A percentile compares a stretch with the other conserved stretches of the same genome.
Evolutionary conservation across 176 grass and related monocot species (phyloP).

Genomic region (Phoenix dactylifera): DNA sequence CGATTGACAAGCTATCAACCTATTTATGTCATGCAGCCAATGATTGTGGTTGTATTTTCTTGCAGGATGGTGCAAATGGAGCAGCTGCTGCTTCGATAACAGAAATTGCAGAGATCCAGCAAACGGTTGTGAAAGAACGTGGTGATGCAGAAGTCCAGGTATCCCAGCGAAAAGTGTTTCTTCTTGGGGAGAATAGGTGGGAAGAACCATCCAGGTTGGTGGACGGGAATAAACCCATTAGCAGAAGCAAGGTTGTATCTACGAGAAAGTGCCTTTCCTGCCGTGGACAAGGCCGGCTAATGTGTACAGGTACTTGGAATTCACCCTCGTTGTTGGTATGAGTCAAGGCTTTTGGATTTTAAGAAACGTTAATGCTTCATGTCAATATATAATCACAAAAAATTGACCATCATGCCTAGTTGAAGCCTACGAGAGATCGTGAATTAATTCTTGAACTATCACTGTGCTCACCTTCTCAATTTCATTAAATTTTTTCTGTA

Average conservation of each 20-base stretch:
- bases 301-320: constrained; percentile 58
- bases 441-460: too few relatives aligned
- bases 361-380: too few relatives aligned
- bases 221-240: constrained; percentile 33
- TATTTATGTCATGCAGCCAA: too few relatives aligned
- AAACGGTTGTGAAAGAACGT: constrained; percentile 38
- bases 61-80: constrained; percentile 54
- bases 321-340: too few relatives aligned
- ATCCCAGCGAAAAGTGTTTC: constrained; percentile 56
- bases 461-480: too few relatives aligned
- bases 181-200: constrained; percentile 95
- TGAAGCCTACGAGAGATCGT: too few relatives aligned
- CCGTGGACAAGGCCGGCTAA: constrained; percentile 62
- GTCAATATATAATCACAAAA: too few relatives aligned
- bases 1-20: too few relatives aligned
- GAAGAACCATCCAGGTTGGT: constrained; percentile 70
- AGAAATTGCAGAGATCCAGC: constrained; percentile 41
- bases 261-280: constrained; percentile 62
- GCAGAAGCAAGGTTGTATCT: constrained; percentile 4
- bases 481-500: too few relatives aligned
- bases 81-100: constrained; percentile 37
- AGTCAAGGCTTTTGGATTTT: too few relatives aligned
- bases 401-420: too few relatives aligned
- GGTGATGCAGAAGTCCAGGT: constrained; percentile 28
- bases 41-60: constrained; percentile 3